Base-by-base conservation (phyloP, 164 flowering plant species). In the Litsea cubeba region DNA sequence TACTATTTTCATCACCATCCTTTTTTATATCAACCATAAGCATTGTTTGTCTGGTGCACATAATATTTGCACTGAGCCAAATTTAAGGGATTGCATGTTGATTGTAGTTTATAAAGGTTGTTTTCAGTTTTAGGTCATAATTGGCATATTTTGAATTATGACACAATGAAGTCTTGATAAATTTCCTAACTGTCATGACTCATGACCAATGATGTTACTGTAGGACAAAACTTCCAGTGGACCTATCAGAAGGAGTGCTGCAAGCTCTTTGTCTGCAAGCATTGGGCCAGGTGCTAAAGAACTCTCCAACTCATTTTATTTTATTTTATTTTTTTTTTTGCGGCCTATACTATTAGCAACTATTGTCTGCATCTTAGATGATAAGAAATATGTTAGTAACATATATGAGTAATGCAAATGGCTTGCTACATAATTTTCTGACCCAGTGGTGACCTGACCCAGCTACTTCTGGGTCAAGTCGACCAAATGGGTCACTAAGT, bases 221-320 rank as follows among this genome's bases (percentile, higher is more conserved):
- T 74, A 93, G 99, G 88, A 87, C 87, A 86, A 80, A 80, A 76
- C 88, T 95, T 68, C 99, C 99, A 30, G 90, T 92, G 8, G 99
- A 95, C 84, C 85, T 95, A 63, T 80, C 88, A 30, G 99, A 90
- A 85, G 97, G 92, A 81, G 90, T 85, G 76, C 82, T 95, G 63
- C 84, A 91, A 79, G 98, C 98, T 32, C 91, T 93, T 78, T 88
- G 93, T 79, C 85, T 88, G 73, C 98, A 95, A 83, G 99, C 98
- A 68, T 71, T 95, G 40, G 99, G 98, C 72, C 96, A 93, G 97
- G 99, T 95, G 85, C 51, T 74, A 17, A 30, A 32, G 28, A 30
- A 66, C 28, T 65, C 68, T 23, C 40, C 12, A 2, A 30, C 18
- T 26, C 15, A 26, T 14, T 30, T 30, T 30, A 26, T 14, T 30